Evolutionary conservation across 805 yeast genomes (phyloP).

Genomic region (Pichia insulana): DNA sequence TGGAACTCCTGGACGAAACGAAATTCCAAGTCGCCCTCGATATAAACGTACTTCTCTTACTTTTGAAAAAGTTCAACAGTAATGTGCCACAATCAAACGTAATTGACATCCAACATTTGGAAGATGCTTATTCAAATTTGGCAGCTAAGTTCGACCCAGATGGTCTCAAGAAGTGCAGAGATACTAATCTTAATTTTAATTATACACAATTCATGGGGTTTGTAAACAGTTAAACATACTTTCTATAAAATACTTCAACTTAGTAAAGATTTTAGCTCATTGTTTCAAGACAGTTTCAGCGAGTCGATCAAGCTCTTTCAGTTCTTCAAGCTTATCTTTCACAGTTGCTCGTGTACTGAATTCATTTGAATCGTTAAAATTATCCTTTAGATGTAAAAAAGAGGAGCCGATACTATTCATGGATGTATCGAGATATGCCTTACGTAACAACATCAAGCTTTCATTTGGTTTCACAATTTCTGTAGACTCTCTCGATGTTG

Average conservation of each 20-base stretch:
- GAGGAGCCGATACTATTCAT: too few species aligned
- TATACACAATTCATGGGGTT: slow-evolving; percentile 24
- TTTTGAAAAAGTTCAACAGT: slow-evolving; percentile 17
- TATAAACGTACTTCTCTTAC: slow-evolving; percentile 15
- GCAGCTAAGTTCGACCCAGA: slow-evolving; percentile 12
- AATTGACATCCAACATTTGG: slow-evolving; percentile 16
- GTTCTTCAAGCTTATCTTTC: too few species aligned
- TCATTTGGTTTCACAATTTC: too few species aligned
- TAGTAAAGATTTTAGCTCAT: too few species aligned
- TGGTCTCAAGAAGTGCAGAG: slow-evolving; percentile 13
- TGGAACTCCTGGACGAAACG: slow-evolving; percentile 19
- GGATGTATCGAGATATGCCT: too few species aligned
- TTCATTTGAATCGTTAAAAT: too few species aligned
- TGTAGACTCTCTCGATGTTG: too few species aligned
- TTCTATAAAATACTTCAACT: not conserved
- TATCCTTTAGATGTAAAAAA: too few species aligned
- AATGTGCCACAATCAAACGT: slow-evolving; percentile 11
- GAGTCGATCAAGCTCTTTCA: too few species aligned
- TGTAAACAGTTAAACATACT: slow-evolving; percentile 1
- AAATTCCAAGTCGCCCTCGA: slow-evolving; percentile 20
- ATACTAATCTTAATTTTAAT: slow-evolving; percentile 15
- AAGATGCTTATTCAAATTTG: slow-evolving; percentile 16
- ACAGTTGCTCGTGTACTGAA: too few species aligned
- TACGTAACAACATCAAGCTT: too few species aligned
- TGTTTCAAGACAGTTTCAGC: too few species aligned